Conservation (phyloP, 2,329 filamentous ascomycete species). For the Neurospora crassa region DNA sequence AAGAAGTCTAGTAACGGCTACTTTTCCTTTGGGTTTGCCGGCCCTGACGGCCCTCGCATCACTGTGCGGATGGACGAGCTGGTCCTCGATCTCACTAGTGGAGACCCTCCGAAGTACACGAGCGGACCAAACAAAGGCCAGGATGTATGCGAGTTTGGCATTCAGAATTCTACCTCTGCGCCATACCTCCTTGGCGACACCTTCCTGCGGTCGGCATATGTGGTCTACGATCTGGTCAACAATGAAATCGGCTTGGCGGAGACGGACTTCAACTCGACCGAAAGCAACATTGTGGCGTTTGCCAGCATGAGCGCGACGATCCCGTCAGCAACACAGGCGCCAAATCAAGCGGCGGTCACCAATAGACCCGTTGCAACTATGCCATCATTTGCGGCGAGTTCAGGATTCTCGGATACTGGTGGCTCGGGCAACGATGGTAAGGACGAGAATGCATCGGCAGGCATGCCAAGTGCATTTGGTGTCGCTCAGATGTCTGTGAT, state of each 20-base stretch:
- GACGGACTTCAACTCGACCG: slow-evolving; percentile 45
- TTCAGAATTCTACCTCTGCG: slow-evolving; percentile 36
- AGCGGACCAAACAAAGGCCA: slow-evolving; percentile 34
- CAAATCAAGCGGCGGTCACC: slow-evolving; percentile 28
- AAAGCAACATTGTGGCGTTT: slow-evolving; percentile 40
- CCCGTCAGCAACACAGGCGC: slow-evolving; percentile 37
- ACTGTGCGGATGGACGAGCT: slow-evolving; percentile 46
- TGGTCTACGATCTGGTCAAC: slow-evolving; percentile 50
- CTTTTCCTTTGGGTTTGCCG: slow-evolving; percentile 47
- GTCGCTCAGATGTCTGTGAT: slow-evolving; percentile 14
- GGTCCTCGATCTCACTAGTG: slow-evolving; percentile 36
- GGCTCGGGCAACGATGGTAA: slow-evolving; percentile 8
- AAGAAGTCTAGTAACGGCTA: slow-evolving; percentile 33
- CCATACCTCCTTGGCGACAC: slow-evolving; percentile 46
- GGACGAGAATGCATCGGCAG: slow-evolving; percentile 9
- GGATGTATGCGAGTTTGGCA: slow-evolving; percentile 44
- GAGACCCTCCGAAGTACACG: slow-evolving; percentile 25
- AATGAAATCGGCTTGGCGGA: slow-evolving; percentile 45
- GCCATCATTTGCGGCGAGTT: slow-evolving; percentile 26
- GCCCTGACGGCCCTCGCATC: slow-evolving; percentile 36
- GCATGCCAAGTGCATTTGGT: slow-evolving; percentile 6
- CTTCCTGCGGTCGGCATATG: slow-evolving; percentile 50
- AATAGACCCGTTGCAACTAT: slow-evolving; percentile 17
- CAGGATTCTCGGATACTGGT: slow-evolving; percentile 25
- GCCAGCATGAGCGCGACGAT: slow-evolving; percentile 38